Evolutionary conservation across 2,329 filamentous ascomycete genomes (phyloP), one percentile per base, ranked within the genome.

Genomic region (Coniochaeta sp.): DNA sequence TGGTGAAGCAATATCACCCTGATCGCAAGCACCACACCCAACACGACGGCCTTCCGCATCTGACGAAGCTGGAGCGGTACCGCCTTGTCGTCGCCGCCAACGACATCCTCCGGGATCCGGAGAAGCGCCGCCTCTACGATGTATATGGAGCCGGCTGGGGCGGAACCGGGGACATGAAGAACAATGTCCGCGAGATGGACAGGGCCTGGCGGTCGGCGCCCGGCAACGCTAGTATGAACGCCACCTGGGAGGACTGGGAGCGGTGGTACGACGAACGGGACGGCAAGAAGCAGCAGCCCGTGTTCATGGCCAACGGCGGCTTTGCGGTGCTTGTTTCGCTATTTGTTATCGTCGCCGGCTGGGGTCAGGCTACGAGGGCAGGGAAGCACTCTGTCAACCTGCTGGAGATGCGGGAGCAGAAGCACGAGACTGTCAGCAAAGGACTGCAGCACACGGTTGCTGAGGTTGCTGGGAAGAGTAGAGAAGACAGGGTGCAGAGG

Each of bases 191-290:
- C 33, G 57, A 66, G 3, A 66, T 69, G 14, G 73, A 81, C 55
- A 66, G 63, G 22, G 62, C 67, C 4, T 84, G 79, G 79, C 73
- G 78, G 31, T 60, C 70, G 13, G 64, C 65, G 30, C 71, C 74
- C 0, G 73, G 72, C 22, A 78, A 69, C 51, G 67, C 79, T 12
- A 77, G 76, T 49, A 70, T 71, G 59, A 97, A 97, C 66, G 94
- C 90, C 1, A 97, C 94, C 0, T 99, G 94, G 94, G 94, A 99
- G 66, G 94, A 99, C 66, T 96, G 91, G 91, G 89, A 96, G 71
- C 78, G 77, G 42, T 95, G 87, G 85, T 79, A 88, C 60, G 74
- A 82, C 30, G 67, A 75, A 66, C 67, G 74, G 63, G 67, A 75
- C 48, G 72, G 75, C 59, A 66, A 66, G 56, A 71, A 69, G 57